A percentile compares a stretch with the other conserved stretches of the same genome.
These are phyloP conservation scores for Trichoderma aggressivum DNA, from an alignment of 2,329 filamentous ascomycete species.

Conservation along the genomic window DNA sequence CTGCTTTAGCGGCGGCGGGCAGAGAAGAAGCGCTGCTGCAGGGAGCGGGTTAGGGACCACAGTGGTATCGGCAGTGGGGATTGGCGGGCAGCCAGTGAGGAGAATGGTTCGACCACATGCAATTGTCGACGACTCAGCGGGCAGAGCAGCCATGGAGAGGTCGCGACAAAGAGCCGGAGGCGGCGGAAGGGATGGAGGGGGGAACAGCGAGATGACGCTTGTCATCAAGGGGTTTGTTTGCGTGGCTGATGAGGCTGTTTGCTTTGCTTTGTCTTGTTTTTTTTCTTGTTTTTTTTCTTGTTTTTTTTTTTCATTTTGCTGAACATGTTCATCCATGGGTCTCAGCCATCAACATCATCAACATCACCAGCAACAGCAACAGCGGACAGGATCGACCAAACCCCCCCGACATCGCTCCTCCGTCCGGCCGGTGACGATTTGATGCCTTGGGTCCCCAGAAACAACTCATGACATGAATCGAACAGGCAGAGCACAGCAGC, in stretches of 20 bases:
- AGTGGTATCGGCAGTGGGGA: constrained; percentile 10
- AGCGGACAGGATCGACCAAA: background rate
- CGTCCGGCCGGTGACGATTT: background rate
- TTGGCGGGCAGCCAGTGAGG: background rate
- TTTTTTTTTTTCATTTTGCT: background rate
- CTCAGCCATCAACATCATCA: background rate
- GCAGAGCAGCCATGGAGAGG: background rate
- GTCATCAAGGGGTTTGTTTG: background rate
- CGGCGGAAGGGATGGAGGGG: background rate
- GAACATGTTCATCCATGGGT: background rate
- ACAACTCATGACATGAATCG: background rate
- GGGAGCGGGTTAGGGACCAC: background rate
- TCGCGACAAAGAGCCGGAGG: background rate
- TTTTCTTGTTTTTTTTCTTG: background rate
- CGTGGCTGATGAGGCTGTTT: background rate
- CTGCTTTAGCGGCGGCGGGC: background rate
- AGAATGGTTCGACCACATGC: constrained; percentile 10
- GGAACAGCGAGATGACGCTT: background rate
- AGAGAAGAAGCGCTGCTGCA: constrained; percentile 7
- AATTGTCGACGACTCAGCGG: background rate
- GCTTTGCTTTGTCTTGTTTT: background rate
- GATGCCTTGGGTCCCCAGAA: background rate
- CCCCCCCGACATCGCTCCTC: constrained; percentile 6
- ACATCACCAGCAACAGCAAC: background rate
- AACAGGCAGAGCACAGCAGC: background rate